phyloP scores from a whole-genome alignment of 2,329 filamentous ascomycete genomes.

The Fusarium verrucosum region DNA sequence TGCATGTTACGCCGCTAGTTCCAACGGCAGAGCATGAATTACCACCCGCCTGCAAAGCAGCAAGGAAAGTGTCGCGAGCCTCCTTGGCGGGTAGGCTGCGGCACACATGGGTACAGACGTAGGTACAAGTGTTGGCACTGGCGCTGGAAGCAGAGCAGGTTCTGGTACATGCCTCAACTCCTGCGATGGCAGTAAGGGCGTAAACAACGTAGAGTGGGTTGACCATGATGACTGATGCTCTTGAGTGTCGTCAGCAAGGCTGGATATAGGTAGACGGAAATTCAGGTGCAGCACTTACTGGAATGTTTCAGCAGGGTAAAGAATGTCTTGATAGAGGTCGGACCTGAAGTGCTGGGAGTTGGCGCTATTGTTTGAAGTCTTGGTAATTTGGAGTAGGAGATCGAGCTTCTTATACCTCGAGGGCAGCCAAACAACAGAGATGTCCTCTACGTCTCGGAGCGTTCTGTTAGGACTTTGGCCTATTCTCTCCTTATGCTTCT shows the following conservation, averaged over 20 bases:
- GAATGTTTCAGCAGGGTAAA: background rate
- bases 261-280: no score
- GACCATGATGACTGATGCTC: background rate
- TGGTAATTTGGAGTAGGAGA: background rate
- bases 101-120: background rate
- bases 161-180: slow-evolving; percentile 5
- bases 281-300: background rate
- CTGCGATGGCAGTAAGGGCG: background rate
- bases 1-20: slow-evolving; percentile 1
- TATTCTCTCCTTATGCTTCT: background rate
- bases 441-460: no score
- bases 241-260: rapidly evolving
- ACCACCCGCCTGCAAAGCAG: background rate
- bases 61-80: slow-evolving; percentile 8
- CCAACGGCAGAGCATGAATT: slow-evolving; percentile 6
- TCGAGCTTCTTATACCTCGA: background rate
- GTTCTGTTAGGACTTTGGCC: no score
- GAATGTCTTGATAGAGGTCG: rapidly evolving
- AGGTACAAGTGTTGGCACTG: background rate
- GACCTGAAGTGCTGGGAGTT: background rate
- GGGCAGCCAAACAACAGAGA: rapidly evolving
- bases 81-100: background rate
- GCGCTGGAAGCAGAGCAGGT: background rate
- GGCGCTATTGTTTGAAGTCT: background rate
- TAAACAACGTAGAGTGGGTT: background rate